Conservation (phyloP, 805 yeast genomes). For the Pichia gijzeniarum region DNA sequence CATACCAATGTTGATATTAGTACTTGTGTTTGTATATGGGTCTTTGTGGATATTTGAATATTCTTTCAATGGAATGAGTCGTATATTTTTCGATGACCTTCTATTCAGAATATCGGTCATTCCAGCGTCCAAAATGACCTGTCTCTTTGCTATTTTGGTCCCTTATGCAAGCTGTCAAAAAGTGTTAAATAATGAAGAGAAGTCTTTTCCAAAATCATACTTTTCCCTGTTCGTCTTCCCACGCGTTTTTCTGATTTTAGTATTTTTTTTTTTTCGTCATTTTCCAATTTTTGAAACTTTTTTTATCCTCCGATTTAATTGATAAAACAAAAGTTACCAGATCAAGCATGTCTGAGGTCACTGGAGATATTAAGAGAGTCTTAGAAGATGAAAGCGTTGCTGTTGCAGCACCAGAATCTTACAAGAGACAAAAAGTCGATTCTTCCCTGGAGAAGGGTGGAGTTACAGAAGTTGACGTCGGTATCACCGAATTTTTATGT, state of each 20-base stretch:
- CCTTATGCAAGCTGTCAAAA: no score
- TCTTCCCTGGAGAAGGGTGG: conserved; percentile 26
- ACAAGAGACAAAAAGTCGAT: conserved; percentile 7
- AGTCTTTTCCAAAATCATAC: no score
- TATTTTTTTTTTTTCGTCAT: not conserved
- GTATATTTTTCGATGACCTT: no score
- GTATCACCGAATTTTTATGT: conserved; percentile 58
- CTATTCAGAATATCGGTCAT: not conserved
- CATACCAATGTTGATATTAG: no score
- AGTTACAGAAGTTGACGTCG: conserved; percentile 74
- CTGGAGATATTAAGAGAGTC: conserved; percentile 2
- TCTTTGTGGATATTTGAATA: no score
- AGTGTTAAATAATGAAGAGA: no score
- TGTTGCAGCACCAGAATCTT: not conserved
- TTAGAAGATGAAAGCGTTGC: not conserved
- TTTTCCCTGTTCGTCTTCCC: no score
- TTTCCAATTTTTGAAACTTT: not conserved
- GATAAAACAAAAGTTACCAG: no score
- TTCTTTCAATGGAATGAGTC: no score
- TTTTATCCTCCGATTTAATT: no score
- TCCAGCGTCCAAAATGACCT: not conserved
- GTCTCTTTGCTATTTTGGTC: not conserved
- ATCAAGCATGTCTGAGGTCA: not conserved
- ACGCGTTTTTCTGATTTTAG: not conserved
- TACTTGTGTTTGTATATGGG: no score